Evolutionary conservation across 2,329 filamentous ascomycete genomes (phyloP).

Genomic region (Fusarium paranaense): DNA sequence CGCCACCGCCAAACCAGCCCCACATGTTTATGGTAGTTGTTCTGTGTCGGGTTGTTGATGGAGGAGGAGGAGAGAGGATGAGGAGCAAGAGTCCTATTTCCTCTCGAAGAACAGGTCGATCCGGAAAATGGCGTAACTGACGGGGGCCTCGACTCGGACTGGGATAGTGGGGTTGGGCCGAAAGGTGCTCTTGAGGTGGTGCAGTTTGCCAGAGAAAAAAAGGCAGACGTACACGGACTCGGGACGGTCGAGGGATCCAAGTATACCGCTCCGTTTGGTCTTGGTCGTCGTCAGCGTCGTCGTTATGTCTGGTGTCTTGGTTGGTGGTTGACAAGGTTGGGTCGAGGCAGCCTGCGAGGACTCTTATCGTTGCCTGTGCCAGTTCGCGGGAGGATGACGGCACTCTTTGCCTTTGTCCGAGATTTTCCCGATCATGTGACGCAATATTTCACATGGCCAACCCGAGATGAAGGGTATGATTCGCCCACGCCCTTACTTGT

Average conservation of each 20-base stretch:
- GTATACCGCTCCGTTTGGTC: conserved; percentile 11
- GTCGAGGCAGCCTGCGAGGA: conserved; percentile 38
- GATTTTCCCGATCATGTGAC: conserved; percentile 50
- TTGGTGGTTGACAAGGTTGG: conserved; percentile 16
- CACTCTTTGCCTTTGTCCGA: conserved; percentile 44
- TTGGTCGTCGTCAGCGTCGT: conserved; percentile 37
- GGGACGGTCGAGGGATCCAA: neutral
- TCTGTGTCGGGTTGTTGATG: conserved; percentile 8
- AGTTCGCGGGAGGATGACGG: conserved; percentile 48
- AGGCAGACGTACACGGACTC: neutral
- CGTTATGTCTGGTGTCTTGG: conserved; percentile 28
- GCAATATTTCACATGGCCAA: conserved; percentile 40
- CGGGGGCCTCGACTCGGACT: conserved; percentile 30
- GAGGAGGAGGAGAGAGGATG: neutral
- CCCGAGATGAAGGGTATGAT: conserved; percentile 3
- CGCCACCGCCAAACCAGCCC: conserved; percentile 92
- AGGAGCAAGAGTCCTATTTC: conserved; percentile 26
- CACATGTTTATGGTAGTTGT: conserved; percentile 63
- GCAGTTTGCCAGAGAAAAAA: neutral
- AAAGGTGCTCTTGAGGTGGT: conserved; percentile 14
- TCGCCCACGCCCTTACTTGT: neutral
- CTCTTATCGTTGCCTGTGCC: conserved; percentile 47
- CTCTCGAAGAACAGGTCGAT: conserved; percentile 24
- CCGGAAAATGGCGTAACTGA: conserved; percentile 42
- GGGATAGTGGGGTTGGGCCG: conserved; percentile 44